phyloP scores from a whole-genome alignment of 495 filamentous ascomycete genomes.

The Aspergillus indologenus region DNA sequence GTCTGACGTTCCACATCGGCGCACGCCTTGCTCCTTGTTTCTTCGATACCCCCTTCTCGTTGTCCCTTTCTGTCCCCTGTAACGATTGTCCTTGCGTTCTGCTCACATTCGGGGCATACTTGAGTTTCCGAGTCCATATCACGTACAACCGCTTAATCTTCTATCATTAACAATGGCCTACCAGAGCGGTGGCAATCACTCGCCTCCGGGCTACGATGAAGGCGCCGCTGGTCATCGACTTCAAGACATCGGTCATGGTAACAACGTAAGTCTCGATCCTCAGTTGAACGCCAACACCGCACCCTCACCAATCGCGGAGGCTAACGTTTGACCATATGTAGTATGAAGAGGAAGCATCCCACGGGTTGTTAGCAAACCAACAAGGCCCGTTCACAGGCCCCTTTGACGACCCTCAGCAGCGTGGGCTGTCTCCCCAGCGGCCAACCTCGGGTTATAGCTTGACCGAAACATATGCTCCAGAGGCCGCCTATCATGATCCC shows the following conservation, averaged over 20 bases:
- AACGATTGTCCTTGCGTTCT: slow-evolving; percentile 18
- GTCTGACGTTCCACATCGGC: slow-evolving; percentile 17
- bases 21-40: slow-evolving; percentile 23
- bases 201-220: slow-evolving; percentile 36
- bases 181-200: slow-evolving; percentile 39
- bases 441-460: slow-evolving; percentile 74
- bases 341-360: slow-evolving; percentile 72
- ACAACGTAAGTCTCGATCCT: slow-evolving; percentile 49
- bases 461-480: slow-evolving; percentile 81
- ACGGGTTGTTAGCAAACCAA: slow-evolving; percentile 68
- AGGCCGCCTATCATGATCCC: slow-evolving; percentile 55
- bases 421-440: slow-evolving; percentile 49
- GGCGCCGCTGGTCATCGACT: slow-evolving; percentile 61
- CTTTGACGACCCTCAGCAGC: slow-evolving; percentile 70
- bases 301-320: not conserved
- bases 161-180: slow-evolving; percentile 49
- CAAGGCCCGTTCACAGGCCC: slow-evolving; percentile 57
- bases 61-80: not conserved
- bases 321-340: not conserved
- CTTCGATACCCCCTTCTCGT: slow-evolving; percentile 26
- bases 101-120: slow-evolving; percentile 11
- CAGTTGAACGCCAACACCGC: slow-evolving; percentile 2
- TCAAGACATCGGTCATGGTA: slow-evolving; percentile 60
- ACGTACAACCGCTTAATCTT: slow-evolving; percentile 14
- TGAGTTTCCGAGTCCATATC: slow-evolving; percentile 14